Evolutionary conservation across 768 basidiomycete genomes (phyloP).

Genomic region (Coprinellus micaceus): DNA sequence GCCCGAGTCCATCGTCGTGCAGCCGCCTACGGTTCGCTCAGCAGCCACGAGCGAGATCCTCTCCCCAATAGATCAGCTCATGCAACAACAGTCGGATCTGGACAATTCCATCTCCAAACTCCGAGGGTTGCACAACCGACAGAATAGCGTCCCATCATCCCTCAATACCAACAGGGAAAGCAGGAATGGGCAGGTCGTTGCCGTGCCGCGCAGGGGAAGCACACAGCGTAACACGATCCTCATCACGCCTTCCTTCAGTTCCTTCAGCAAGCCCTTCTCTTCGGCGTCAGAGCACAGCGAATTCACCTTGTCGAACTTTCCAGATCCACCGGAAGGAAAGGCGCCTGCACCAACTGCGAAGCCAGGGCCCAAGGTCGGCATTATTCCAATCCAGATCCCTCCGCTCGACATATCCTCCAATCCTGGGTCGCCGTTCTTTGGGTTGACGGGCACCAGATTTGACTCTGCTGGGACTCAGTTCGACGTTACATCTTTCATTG

Average conservation of each 20-base stretch:
- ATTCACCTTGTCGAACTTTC: conserved; percentile 72
- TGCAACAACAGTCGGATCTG: conserved; percentile 60
- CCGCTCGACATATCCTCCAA: conserved; percentile 2
- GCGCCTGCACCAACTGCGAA: not conserved
- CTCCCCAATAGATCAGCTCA: conserved; percentile 45
- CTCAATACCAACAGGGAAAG: not conserved
- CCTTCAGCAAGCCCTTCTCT: conserved; percentile 28
- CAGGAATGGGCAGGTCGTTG: not conserved
- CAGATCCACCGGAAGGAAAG: conserved; percentile 46
- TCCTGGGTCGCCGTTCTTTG: conserved; percentile 15
- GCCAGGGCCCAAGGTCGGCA: conserved; percentile 50
- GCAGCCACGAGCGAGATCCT: not conserved
- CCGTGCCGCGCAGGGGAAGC: not conserved
- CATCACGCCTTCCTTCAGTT: conserved; percentile 12
- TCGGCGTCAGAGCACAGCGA: conserved; percentile 39
- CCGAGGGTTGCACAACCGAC: conserved; percentile 16
- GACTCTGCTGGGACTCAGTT: conserved; percentile 54
- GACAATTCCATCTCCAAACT: conserved; percentile 63
- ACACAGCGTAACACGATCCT: conserved; percentile 7
- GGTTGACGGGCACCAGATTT: conserved; percentile 19
- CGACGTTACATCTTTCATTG: conserved; percentile 76
- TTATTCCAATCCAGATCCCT: conserved; percentile 4
- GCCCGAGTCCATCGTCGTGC: conserved; percentile 6
- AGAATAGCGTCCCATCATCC: not conserved
- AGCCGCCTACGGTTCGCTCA: conserved; percentile 11